Evolutionary conservation across 2,329 filamentous ascomycete species (phyloP).

Genomic region (Stagonosporopsis vannaccii): DNA sequence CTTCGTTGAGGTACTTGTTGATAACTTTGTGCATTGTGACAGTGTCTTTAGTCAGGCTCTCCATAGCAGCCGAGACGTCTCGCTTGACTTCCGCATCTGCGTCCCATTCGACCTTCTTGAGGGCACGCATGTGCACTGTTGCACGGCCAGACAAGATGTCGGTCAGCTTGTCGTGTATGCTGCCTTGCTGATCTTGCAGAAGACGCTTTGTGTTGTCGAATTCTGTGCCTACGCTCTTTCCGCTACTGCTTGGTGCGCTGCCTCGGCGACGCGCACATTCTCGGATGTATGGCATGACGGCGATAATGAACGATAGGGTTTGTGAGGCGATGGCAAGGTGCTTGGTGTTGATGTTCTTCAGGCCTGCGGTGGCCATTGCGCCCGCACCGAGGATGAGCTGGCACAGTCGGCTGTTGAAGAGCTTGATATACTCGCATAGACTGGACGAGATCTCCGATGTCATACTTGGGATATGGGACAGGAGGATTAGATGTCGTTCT

Average conservation of each 20-base stretch:
- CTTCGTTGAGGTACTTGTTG: slow-evolving; percentile 79
- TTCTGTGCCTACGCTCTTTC: slow-evolving; percentile 68
- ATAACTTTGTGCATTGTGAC: slow-evolving; percentile 83
- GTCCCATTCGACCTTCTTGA: slow-evolving; percentile 81
- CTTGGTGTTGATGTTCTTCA: slow-evolving; percentile 91
- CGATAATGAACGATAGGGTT: slow-evolving; percentile 84
- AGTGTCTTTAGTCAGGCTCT: slow-evolving; percentile 86
- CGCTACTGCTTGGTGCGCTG: slow-evolving; percentile 37
- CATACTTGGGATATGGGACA: slow-evolving; percentile 87
- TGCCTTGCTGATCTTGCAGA: slow-evolving; percentile 87
- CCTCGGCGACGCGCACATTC: slow-evolving; percentile 86
- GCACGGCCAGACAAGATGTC: slow-evolving; percentile 89
- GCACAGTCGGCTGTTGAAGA: slow-evolving; percentile 96
- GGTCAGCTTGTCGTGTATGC: slow-evolving; percentile 89
- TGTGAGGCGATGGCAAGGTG: slow-evolving; percentile 92
- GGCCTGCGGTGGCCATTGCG: slow-evolving; percentile 83
- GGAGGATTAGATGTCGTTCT: slow-evolving; percentile 81
- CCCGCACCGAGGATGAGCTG: slow-evolving; percentile 96
- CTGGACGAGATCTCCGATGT: slow-evolving; percentile 80
- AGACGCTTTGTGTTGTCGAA: slow-evolving; percentile 87
- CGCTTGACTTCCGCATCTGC: slow-evolving; percentile 51
- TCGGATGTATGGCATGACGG: slow-evolving; percentile 85
- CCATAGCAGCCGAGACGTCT: slow-evolving; percentile 75
- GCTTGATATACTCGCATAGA: slow-evolving; percentile 83
- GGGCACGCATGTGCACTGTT: slow-evolving; percentile 73